Conservation (phyloP, 345 rosid species). For the Hirschfeldia incana region DNA sequence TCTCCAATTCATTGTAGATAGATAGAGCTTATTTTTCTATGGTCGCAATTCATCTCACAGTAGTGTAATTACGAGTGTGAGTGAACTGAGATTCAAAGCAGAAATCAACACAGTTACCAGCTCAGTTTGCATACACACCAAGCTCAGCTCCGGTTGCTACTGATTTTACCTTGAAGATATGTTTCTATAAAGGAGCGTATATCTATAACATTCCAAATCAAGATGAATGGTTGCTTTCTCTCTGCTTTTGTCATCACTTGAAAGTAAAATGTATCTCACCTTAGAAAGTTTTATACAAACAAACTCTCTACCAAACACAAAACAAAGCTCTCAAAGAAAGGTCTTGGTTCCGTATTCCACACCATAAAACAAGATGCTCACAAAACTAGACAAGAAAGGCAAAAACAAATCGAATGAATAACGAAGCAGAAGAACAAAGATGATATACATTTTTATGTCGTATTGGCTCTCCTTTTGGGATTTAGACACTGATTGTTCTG, state of each 20-base stretch:
- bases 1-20: not conserved
- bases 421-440: slow-evolving; percentile 15
- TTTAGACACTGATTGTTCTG: not conserved
- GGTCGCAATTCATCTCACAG: not conserved
- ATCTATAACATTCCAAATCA: not conserved
- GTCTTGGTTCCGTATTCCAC: not conserved
- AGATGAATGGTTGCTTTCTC: not conserved
- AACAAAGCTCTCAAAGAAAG: slow-evolving; percentile 19
- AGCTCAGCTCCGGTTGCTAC: not conserved
- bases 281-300: slow-evolving; percentile 28
- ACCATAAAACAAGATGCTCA: slow-evolving; percentile 12
- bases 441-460: slow-evolving; percentile 28
- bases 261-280: not conserved
- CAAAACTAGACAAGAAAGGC: not conserved
- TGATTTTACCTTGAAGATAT: not conserved
- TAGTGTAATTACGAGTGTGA: not conserved
- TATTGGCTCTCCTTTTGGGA: not conserved
- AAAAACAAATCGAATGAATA: not conserved
- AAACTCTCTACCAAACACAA: slow-evolving; percentile 24
- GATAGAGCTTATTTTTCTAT: not conserved
- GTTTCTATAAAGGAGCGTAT: not conserved
- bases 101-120: too few relatives aligned
- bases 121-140: not conserved
- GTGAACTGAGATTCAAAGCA: too few relatives aligned
- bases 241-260: not conserved